These are phyloP conservation scores for Aspergillus spinulosporus DNA, from an alignment of 2,329 filamentous ascomycete genomes.

Conservation along the genomic window DNA sequence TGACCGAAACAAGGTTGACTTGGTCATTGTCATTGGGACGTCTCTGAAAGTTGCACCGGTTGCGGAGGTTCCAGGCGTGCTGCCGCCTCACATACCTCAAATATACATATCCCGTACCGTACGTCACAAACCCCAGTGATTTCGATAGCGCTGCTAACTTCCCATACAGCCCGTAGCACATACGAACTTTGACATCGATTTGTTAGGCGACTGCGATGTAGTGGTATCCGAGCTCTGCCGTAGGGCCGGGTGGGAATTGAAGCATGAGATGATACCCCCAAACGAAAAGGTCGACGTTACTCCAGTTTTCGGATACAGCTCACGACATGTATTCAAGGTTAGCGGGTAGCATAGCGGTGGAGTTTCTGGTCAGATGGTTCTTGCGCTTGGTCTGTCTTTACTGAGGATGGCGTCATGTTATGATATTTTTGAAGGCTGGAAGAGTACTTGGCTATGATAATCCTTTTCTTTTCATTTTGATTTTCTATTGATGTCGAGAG, in stretches of 20 bases:
- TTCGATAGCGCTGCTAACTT: too few relatives aligned
- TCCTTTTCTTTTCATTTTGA: constrained; percentile 14
- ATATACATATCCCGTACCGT: constrained; percentile 83
- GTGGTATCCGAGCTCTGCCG: constrained; percentile 84
- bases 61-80: constrained; percentile 79
- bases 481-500: constrained; percentile 5
- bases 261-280: constrained; percentile 79
- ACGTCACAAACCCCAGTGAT: too few relatives aligned
- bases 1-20: constrained; percentile 76
- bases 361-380: constrained; percentile 32
- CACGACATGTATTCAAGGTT: constrained; percentile 46
- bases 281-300: constrained; percentile 63
- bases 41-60: constrained; percentile 95
- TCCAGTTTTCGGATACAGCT: constrained; percentile 50
- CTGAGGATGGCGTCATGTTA: constrained; percentile 23
- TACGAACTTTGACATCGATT: constrained; percentile 93
- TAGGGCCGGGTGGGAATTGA: constrained; percentile 74
- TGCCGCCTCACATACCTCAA: constrained; percentile 79
- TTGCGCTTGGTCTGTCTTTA: constrained; percentile 21
- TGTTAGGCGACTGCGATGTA: constrained; percentile 92
- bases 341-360: constrained; percentile 40
- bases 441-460: constrained; percentile 3
- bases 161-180: constrained; percentile 68
- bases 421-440: constrained; percentile 16
- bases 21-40: constrained; percentile 94